A percentile compares a stretch with the other conserved stretches of the same genome.
phyloP scores from a whole-genome alignment of 306 rosid species.

The Castanea mollissima region DNA sequence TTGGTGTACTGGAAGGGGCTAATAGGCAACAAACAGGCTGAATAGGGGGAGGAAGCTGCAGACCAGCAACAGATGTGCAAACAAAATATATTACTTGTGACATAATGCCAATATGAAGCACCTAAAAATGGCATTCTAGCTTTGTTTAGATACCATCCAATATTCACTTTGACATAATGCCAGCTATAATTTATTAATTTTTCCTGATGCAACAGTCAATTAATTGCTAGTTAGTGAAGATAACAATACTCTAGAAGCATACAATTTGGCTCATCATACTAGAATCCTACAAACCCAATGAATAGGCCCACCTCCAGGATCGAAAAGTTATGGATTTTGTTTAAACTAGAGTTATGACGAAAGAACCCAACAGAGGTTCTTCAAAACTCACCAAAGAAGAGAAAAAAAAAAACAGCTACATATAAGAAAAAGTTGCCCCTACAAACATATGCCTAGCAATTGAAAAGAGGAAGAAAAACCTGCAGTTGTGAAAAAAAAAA shows the following conservation, averaged over 20 bases:
- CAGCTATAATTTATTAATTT: not conserved
- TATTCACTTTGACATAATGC: not conserved
- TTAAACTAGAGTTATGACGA: not conserved
- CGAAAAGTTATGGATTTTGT: not conserved
- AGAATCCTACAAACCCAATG: not conserved
- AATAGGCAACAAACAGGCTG: not conserved
- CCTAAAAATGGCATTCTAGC: not conserved
- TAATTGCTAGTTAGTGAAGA: not conserved
- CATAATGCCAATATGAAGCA: not conserved
- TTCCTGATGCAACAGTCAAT: not conserved
- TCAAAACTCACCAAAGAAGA: too few species aligned
- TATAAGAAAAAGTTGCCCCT: not conserved
- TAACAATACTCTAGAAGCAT: not conserved
- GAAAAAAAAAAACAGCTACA: not conserved
- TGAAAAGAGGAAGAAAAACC: not conserved
- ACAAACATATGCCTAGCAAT: not conserved
- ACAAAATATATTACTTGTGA: not conserved
- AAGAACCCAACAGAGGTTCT: not conserved
- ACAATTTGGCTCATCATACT: not conserved
- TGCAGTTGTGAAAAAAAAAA: not conserved
- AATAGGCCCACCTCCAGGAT: not conserved
- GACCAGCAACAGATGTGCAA: not conserved
- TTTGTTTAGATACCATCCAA: not conserved
- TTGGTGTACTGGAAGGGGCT: not conserved
- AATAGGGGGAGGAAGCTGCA: not conserved